These are phyloP conservation scores for Naganishia sp. DNA, from an alignment of 1,284 basidiomycete species.

Conservation along the genomic window DNA sequence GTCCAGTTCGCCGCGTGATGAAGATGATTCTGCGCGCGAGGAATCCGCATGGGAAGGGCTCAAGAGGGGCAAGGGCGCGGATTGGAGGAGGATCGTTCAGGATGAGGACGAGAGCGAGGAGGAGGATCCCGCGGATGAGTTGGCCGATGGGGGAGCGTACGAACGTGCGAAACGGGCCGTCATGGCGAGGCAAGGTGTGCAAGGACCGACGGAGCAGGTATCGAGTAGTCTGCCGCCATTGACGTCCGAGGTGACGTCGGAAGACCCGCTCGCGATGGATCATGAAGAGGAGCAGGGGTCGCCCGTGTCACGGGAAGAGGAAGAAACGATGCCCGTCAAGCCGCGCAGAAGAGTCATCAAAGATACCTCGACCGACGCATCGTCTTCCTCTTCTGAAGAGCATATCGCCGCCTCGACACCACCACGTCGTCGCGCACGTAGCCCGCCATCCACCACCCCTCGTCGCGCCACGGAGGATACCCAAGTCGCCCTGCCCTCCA, in stretches of 20 bases:
- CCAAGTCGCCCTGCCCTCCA: slow-evolving; percentile 8
- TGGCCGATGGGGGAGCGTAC: neutral
- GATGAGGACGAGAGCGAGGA: slow-evolving; percentile 1
- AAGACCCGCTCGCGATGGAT: neutral
- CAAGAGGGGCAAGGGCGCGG: neutral
- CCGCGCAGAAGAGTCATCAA: slow-evolving; percentile 3
- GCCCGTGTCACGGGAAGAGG: neutral
- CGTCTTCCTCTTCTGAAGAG: neutral
- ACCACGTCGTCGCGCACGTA: neutral
- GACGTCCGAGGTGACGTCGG: slow-evolving; percentile 3
- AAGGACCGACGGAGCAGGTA: neutral
- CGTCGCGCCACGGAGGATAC: neutral
- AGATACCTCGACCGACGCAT: neutral
- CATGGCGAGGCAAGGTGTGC: neutral
- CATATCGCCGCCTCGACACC: neutral
- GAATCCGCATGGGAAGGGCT: neutral
- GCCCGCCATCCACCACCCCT: neutral
- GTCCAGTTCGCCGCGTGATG: neutral
- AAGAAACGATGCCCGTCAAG: slow-evolving; percentile 8
- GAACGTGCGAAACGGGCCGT: slow-evolving; percentile 5
- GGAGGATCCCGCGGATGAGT: neutral
- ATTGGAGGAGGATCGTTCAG: slow-evolving; percentile 6
- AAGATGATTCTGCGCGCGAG: neutral
- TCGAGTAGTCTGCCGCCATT: slow-evolving; percentile 24
- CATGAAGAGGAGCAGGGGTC: neutral